Evolutionary conservation across 352 stramenopile species (phyloP).

Genomic region (Phytophthora vignae): DNA sequence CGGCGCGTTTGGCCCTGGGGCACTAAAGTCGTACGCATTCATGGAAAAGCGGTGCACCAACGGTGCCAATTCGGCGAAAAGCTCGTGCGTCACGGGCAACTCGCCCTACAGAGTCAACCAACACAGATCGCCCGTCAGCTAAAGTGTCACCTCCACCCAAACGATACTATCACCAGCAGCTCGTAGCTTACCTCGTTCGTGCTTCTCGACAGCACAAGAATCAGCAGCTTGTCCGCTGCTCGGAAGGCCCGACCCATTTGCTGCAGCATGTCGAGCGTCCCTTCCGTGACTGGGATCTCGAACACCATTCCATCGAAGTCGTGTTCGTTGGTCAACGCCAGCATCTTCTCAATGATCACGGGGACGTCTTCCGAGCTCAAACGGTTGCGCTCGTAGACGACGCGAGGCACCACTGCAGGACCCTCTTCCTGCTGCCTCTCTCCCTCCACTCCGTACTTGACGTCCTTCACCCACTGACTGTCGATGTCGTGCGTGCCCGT

Average conservation of each 20-base stretch:
- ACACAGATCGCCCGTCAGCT: constrained; percentile 2
- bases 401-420: constrained; percentile 71
- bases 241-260: constrained; percentile 62
- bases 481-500: constrained; percentile 83
- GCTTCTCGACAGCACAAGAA: constrained; percentile 71
- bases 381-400: constrained; percentile 83
- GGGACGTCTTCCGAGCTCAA: constrained; percentile 59
- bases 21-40: constrained; percentile 83
- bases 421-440: constrained; percentile 16
- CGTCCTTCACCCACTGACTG: constrained; percentile 54
- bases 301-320: constrained; percentile 80
- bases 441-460: constrained; percentile 42
- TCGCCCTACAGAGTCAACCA: constrained; percentile 41
- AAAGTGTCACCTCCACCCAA: not conserved
- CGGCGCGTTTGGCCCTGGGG: constrained; percentile 72
- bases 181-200: constrained; percentile 50
- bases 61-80: constrained; percentile 64
- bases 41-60: constrained; percentile 83
- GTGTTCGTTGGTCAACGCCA: constrained; percentile 49
- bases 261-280: constrained; percentile 71
- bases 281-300: constrained; percentile 71
- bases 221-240: constrained; percentile 57
- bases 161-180: not conserved
- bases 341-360: constrained; percentile 61
- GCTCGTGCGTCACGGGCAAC: constrained; percentile 58